Percentiles rank a stretch among this genome's conserved stretches.
These are phyloP conservation scores for Colletotrichum truncatum DNA, from an alignment of 2,329 filamentous ascomycete species.

Conservation along the genomic window DNA sequence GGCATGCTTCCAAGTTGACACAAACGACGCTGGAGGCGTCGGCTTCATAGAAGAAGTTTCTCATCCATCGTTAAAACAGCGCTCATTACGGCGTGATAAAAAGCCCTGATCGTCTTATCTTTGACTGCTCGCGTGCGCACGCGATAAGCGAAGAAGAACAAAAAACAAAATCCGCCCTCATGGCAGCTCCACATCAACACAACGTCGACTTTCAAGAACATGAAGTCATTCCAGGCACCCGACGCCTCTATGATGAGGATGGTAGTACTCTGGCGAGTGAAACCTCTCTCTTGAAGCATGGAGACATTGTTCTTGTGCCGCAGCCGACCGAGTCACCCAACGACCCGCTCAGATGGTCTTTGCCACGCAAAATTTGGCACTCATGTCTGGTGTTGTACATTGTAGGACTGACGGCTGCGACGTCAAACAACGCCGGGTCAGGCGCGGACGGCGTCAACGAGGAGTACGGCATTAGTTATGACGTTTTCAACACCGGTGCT, in stretches of 20 bases:
- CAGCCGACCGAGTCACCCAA: slow-evolving; percentile 62
- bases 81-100: neutral
- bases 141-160: neutral
- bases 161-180: neutral
- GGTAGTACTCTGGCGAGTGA: slow-evolving; percentile 10
- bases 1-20: slow-evolving; percentile 23
- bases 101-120: neutral
- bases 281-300: slow-evolving; percentile 34
- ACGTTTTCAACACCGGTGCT: slow-evolving; percentile 63
- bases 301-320: slow-evolving; percentile 61
- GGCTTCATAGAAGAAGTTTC: slow-evolving; percentile 19
- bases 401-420: slow-evolving; percentile 63
- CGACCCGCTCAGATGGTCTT: slow-evolving; percentile 61
- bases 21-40: slow-evolving; percentile 28
- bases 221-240: slow-evolving; percentile 27
- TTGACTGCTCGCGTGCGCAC: neutral
- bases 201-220: neutral
- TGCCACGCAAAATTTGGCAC: slow-evolving; percentile 57
- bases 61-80: neutral
- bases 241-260: slow-evolving; percentile 23
- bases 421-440: slow-evolving; percentile 63
- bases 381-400: slow-evolving; percentile 61
- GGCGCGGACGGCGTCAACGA: slow-evolving; percentile 59
- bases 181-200: slow-evolving; percentile 19
- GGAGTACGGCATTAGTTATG: slow-evolving; percentile 60